Evolutionary conservation across 1,139 yeast genomes (phyloP), one percentile per base, ranked within the genome.

Genomic region (Zhuliangozyma parablackwelliae): DNA sequence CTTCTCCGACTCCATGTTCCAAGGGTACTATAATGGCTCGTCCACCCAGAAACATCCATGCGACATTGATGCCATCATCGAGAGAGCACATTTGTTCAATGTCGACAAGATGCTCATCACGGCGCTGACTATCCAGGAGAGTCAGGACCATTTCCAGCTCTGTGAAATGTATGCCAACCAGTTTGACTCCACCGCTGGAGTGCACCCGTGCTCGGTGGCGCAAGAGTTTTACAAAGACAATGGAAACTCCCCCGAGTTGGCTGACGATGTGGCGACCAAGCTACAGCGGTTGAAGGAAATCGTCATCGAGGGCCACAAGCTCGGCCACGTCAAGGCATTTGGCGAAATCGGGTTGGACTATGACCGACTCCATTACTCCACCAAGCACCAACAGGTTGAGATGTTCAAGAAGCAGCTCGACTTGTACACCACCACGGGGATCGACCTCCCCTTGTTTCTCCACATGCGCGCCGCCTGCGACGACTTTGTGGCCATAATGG

Each of bases 271-370:
- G 3, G 59, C 56, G 7, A 49, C 55, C 7, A 81, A 80, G 48
- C 53, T 82, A 26, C 44, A 53, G 1, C 61, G 70, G 32, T 61
- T 92, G 37, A 71, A 70, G 45, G 46, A 60, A 1, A 50, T 87
- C 16, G 77, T 82, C 1, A 40, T 53, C 4, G 52, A 60, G 2
- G 90, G 92, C 6, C 57, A 65, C 28, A 43, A 58, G 7, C 46
- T 53, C 20, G 87, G 83, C 1, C 55, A 62, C 9, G 75, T 82
- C n/a, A 73, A 71, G 48, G 90, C 96, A 3, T 81, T 88, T 61
- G 97, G 97, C 10, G 97, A 90, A 58, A 80, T 89, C 38, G 97
- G 98, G 0, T 69, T 92, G 36, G 99, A 92, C 56, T 92, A 90
- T 56, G 98, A 92, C 57, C 65, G 99, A 41, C 65, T 94, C 37